A percentile compares a stretch with the other conserved stretches of the same genome.
Conservation (phyloP, 352 stramenopile species). For the Phytophthora pseudosyringae region DNA sequence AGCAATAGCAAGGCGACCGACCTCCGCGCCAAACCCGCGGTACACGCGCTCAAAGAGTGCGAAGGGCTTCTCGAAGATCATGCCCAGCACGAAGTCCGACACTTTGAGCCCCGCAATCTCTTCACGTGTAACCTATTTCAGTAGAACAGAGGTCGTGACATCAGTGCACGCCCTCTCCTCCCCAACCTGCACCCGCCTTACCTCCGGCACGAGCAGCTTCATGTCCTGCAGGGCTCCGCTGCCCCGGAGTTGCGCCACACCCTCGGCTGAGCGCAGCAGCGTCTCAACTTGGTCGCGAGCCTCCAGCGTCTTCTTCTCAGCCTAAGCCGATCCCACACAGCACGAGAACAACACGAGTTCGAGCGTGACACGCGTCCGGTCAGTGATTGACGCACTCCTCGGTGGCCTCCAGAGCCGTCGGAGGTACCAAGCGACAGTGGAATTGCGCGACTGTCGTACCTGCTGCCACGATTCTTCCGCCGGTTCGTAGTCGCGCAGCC, state of each 20-base stretch:
- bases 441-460: conserved; percentile 26
- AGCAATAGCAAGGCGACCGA: conserved; percentile 19
- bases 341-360: background rate
- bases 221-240: conserved; percentile 65
- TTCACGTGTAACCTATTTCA: conserved; percentile 54
- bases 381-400: background rate
- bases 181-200: conserved; percentile 14
- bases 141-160: background rate
- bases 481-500: conserved; percentile 68
- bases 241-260: conserved; percentile 59
- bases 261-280: conserved; percentile 59
- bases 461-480: conserved; percentile 61
- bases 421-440: background rate
- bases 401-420: background rate
- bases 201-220: conserved; percentile 70
- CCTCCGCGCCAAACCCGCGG: conserved; percentile 67
- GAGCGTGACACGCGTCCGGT: background rate
- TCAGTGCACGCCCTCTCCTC: background rate
- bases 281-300: conserved; percentile 58
- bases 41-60: conserved; percentile 66
- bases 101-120: conserved; percentile 81
- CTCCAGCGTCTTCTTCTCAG: conserved; percentile 53
- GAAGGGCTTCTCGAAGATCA: conserved; percentile 84
- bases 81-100: conserved; percentile 79
- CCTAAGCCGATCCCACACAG: conserved; percentile 27